A percentile compares a stretch with the other conserved stretches of the same genome.
phyloP scores from a whole-genome alignment of 306 rosid species.

The Spatholobus suberectus region DNA sequence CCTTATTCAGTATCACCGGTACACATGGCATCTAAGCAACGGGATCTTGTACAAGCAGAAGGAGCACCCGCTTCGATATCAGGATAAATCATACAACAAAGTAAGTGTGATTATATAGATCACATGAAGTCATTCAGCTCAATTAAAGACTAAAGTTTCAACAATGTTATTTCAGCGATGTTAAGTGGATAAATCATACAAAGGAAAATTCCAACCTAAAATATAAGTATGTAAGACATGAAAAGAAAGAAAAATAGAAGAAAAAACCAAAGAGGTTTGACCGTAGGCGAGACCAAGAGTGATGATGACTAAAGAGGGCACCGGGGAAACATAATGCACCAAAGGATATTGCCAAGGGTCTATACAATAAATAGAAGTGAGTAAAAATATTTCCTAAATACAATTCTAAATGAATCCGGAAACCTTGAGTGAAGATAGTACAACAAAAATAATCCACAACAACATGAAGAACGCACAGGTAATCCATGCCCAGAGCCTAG shows the following conservation, averaged over 20 bases:
- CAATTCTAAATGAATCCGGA: conserved; percentile 69
- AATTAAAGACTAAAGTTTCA: too few species aligned
- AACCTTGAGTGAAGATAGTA: conserved; percentile 80
- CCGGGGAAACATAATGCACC: background rate
- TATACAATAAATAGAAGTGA: background rate
- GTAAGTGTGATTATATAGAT: too few species aligned
- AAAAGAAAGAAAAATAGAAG: background rate
- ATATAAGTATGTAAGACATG: background rate
- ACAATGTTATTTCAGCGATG: too few species aligned
- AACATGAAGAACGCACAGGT: conserved; percentile 72
- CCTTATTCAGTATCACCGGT: too few species aligned
- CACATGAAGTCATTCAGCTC: too few species aligned
- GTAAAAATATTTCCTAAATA: background rate
- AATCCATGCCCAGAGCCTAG: conserved; percentile 92
- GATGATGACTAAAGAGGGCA: background rate
- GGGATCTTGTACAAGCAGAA: too few species aligned
- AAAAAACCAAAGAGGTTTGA: background rate
- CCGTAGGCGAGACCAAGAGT: background rate
- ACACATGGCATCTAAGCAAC: too few species aligned
- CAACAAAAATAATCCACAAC: conserved; percentile 82
- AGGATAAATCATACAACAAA: too few species aligned
- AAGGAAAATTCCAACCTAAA: background rate
- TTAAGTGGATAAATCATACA: background rate
- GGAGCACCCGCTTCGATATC: too few species aligned
- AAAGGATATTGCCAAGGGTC: background rate